Evolutionary conservation across 2,329 filamentous ascomycete genomes (phyloP), one percentile per base, ranked within the genome.

Genomic region (Sporothrix luriei): DNA sequence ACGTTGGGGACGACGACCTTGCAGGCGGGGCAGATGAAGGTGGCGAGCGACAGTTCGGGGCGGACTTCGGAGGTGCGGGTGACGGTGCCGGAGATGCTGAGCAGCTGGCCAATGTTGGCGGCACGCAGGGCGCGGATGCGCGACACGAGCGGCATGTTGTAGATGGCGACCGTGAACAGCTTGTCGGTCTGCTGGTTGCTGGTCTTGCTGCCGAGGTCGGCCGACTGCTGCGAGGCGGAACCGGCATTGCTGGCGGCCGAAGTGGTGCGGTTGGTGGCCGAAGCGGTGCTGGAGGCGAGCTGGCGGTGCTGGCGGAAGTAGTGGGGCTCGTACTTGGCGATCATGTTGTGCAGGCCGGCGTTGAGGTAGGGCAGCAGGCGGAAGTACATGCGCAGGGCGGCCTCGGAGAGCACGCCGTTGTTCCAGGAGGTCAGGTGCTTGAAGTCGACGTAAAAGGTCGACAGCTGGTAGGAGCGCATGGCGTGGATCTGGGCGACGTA

Each of bases 41-140:
- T 97, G 6, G 92, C 95, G 26, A 97, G 84, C 2, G 93, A 96
- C 71, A 99, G 82, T 80, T 99, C 95, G 0, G 95, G 95, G 46
- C 95, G 88, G 29, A 99, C 95, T 83, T 99, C 95, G 11, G 95
- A 99, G 6, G 95, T 99, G 78, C 95, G 88, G 0, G 95, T 99
- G 38, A 97, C 94, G 0, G 95, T 99, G 62, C 95, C 95, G 9
- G 95, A 99, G 74, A 99, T 97, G 13, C 95, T 97, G 6, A 97
- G 87, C 55, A 99, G 86, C 77, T 94, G 92, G 68, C 95, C 95
- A 75, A 99, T 96, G 75, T 97, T 94, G 72, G 88, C 86, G 33
- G 95, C 97, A 43, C 95, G 90, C 72, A 99, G 83, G 75, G 93
- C 90, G 71, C 94, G 91, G 69, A 97, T 88, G 73, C 94, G 86